Conservation (phyloP, 2,329 filamentous ascomycete species). For the Diaporthe sp. region DNA sequence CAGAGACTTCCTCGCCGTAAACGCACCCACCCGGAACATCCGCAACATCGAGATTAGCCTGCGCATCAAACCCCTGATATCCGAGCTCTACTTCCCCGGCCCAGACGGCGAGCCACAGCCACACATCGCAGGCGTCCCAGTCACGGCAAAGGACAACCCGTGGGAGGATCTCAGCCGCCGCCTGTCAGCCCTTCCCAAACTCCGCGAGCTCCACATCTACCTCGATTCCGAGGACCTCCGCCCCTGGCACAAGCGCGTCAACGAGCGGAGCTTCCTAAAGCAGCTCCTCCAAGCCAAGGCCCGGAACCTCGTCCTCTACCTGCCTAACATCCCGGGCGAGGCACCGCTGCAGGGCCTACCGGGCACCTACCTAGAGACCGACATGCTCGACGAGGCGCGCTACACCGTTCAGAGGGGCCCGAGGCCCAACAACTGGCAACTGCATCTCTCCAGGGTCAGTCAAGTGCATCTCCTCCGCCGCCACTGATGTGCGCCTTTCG, state of each 20-base stretch:
- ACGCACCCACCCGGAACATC: conserved; percentile 33
- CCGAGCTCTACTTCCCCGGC: conserved; percentile 47
- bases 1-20: conserved; percentile 44
- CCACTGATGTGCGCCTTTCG: not conserved
- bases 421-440: conserved; percentile 47
- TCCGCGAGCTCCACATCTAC: conserved; percentile 47
- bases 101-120: conserved; percentile 38
- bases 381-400: conserved; percentile 33
- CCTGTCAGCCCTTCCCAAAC: conserved; percentile 40
- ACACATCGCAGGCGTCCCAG: conserved; percentile 38
- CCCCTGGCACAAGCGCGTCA: conserved; percentile 48
- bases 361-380: conserved; percentile 43
- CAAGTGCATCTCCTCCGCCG: not conserved
- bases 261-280: conserved; percentile 47
- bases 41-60: conserved; percentile 48
- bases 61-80: conserved; percentile 44
- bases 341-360: conserved; percentile 36
- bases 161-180: conserved; percentile 48
- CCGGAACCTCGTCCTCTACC: conserved; percentile 43
- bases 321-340: conserved; percentile 44
- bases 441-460: conserved; percentile 43
- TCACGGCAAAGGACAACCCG: conserved; percentile 44
- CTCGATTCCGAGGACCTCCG: conserved; percentile 48
- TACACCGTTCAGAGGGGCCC: conserved; percentile 44
- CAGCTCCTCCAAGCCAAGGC: conserved; percentile 43